Base-by-base conservation (phyloP, 306 rosid genomes). In the Rosa multiflora region DNA sequence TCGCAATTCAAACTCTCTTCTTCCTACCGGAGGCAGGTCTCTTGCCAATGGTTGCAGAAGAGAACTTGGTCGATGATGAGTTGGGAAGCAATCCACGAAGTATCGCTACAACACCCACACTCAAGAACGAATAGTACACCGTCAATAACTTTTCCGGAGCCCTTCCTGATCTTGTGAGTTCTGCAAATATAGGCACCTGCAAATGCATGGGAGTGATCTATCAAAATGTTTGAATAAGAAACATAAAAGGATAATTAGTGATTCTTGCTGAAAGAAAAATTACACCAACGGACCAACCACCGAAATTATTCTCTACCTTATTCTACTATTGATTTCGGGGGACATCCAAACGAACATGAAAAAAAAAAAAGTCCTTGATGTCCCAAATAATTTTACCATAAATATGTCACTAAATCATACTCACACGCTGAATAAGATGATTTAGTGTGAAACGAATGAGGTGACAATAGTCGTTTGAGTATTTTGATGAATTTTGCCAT, bases 181-280 rank as follows among this genome's bases (percentile, higher is more conserved):
- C 79, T 29, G 47, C 79, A 75, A 75, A 75, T 75, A 75, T 75
- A 26, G 79, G 79, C 21, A 75, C 79, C 71, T 75, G 79, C 37
- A 32, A 55, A 20, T 35, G 23, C 18, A 52, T 3, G 21, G n/a
- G n/a, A n/a, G n/a, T n/a, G 20, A 29, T 11, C 2, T 23, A 10
- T 26, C 40, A 62, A 62, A 13, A 11, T 62, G 17, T 62, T 62
- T 62, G 17, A 26, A 62, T 11, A 26, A 26, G 42, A 62, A 29
- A 23, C 35, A 59, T 4, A 23, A 23, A 23, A 21, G 23, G 6
- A 9, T 59, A 56, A 4, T 11, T 10, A 13, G 4, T 11, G 55
- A 49, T 49, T 49, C 18, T 15, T 40, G 43, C 6, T 40, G 43
- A 40, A 48, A 0, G 52, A 48, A 48, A 48, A 11, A 48, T 10